These are phyloP conservation scores for Thuja plicata DNA, from an alignment of 83 land plant genomes.

Conservation along the genomic window DNA sequence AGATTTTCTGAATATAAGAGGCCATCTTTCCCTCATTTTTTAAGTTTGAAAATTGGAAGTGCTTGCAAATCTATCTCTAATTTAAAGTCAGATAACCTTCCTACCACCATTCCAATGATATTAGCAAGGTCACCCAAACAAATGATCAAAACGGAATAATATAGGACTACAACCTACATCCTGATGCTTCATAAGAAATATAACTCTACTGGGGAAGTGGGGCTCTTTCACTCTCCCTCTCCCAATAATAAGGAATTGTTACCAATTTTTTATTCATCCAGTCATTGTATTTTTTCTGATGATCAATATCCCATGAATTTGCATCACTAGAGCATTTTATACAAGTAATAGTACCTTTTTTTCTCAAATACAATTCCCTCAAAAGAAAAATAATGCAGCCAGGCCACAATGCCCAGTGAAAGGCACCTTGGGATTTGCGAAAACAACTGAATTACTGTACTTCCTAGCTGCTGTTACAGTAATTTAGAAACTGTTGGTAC, in stretches of 20 bases:
- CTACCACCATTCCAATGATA: background rate
- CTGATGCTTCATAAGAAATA: background rate
- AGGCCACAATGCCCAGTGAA: too few relatives aligned
- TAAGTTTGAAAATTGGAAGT: background rate
- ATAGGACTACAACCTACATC: background rate
- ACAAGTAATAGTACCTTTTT: background rate
- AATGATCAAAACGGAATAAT: background rate
- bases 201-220: background rate
- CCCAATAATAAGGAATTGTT: too few relatives aligned
- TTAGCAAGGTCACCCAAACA: background rate
- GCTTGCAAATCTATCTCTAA: background rate
- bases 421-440: too few relatives aligned
- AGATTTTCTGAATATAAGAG: background rate
- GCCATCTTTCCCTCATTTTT: background rate
- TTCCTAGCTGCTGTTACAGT: too few relatives aligned
- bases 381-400: background rate
- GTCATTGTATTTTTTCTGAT: background rate
- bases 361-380: background rate
- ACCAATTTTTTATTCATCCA: background rate
- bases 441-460: too few relatives aligned
- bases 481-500: too few relatives aligned
- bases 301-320: background rate
- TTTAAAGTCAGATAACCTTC: background rate
- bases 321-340: background rate
- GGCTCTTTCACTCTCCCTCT: background rate